phyloP scores from a whole-genome alignment of 441 rosid species.

The Macaranga tanarius region DNA sequence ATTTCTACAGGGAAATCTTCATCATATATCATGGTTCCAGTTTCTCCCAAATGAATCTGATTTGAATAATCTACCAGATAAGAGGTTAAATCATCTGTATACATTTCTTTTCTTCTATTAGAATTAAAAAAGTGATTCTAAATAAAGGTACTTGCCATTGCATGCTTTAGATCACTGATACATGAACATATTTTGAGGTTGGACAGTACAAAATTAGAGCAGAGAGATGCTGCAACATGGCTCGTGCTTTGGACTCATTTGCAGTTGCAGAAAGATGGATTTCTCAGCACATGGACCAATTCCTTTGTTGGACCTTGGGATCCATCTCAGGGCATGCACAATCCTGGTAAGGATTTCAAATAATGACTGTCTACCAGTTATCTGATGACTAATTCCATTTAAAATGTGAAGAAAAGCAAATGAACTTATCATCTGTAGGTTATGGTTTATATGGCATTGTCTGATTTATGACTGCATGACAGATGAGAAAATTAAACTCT shows the following conservation, averaged over 20 bases:
- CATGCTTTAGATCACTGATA: conserved; percentile 18
- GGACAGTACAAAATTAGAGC: conserved; percentile 70
- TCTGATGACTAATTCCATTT: conserved; percentile 7
- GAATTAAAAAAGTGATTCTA: not conserved
- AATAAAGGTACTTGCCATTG: not conserved
- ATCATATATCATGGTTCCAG: conserved; percentile 95
- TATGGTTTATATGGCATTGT: conserved; percentile 6
- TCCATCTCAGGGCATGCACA: conserved; percentile 98
- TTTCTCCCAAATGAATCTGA: conserved; percentile 90
- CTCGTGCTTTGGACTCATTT: conserved; percentile 92
- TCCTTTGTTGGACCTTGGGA: conserved; percentile 99
- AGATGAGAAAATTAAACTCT: conserved; percentile 99
- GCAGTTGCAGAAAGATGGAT: conserved; percentile 84
- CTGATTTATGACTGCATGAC: conserved; percentile 21
- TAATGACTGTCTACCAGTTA: conserved; percentile 1
- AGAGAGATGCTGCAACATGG: conserved; percentile 79
- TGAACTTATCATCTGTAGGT: not conserved
- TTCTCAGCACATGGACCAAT: conserved; percentile 95
- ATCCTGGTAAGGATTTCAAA: conserved; percentile 69
- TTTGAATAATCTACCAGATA: conserved; percentile 62
- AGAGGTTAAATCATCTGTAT: conserved; percentile 49
- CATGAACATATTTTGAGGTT: conserved; percentile 24
- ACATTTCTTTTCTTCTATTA: conserved; percentile 5
- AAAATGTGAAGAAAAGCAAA: conserved; percentile 8
- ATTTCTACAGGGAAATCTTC: conserved; percentile 76